Evolutionary conservation across 768 basidiomycete species (phyloP).

Genomic region (Neoboletus subvelutipes): DNA sequence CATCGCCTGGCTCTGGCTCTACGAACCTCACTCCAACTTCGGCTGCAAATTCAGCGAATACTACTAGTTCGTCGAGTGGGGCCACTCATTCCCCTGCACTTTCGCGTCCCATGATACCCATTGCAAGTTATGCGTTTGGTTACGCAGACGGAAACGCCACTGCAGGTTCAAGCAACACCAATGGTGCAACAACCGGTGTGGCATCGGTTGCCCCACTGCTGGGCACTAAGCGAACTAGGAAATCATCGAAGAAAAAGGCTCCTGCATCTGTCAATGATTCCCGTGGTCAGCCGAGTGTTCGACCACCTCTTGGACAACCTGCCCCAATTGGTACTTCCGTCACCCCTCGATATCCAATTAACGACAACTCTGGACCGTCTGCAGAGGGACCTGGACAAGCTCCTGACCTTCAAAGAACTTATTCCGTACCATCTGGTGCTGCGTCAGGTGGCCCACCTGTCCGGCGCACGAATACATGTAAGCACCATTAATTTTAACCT

Average conservation of each 20-base stretch:
- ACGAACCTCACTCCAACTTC: constrained; percentile 36
- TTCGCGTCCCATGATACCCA: constrained; percentile 4
- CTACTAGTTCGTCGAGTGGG: constrained; percentile 1
- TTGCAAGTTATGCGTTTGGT: not conserved
- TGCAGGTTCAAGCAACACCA: constrained; percentile 1
- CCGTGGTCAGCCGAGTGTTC: not conserved
- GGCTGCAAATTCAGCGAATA: constrained; percentile 4
- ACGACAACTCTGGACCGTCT: not conserved
- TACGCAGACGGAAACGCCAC: constrained; percentile 5
- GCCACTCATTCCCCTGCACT: not conserved
- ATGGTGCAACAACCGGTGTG: not conserved
- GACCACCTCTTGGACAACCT: constrained; percentile 11
- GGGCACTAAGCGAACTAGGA: constrained; percentile 14
- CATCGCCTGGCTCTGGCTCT: constrained; percentile 34
- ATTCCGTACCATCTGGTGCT: not conserved
- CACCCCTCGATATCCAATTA: constrained; percentile 6
- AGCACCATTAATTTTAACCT: constrained; percentile 4
- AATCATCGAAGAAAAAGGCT: constrained; percentile 10
- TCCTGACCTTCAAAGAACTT: not conserved
- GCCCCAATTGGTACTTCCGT: not conserved
- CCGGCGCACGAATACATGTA: constrained; percentile 38
- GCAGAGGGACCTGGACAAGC: constrained; percentile 1
- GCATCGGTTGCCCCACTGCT: not conserved
- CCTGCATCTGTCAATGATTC: not conserved
- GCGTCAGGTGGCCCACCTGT: constrained; percentile 6